Evolutionary conservation across 2,329 filamentous ascomycete genomes (phyloP), one percentile per base, ranked within the genome.

Genomic region (Fusarium torulosum): DNA sequence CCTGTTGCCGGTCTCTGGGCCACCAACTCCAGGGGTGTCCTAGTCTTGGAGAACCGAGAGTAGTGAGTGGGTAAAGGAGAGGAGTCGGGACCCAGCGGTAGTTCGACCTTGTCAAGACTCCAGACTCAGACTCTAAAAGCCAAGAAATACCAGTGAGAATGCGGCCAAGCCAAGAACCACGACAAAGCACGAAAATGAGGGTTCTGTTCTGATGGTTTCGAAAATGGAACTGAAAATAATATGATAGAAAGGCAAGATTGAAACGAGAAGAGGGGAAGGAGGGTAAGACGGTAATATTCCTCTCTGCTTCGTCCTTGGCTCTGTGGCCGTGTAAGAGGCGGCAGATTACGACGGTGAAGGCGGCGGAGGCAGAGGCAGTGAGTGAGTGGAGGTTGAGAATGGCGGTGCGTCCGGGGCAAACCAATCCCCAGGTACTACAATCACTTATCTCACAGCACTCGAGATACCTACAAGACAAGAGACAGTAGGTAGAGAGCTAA

Each of bases 331-430:
- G 59, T 59, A 67, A 60, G 68, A 72, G 67, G 71, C 68, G 70
- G 70, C 63, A 69, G 71, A 71, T 74, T 72, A 74, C 71, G 72
- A 73, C 71, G 62, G 68, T 64, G 68, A 66, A 62, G 63, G 72
- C 72, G 72, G 72, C 71, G 72, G 63, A 72, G 60, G 72, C 68
- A 66, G 63, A 72, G 60, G 70, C 66, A 67, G 70, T 70, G 68
- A 45, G 50, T 47, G 51, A 37, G 35, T 37, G 51, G 27, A 61
- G 55, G 50, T 55, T 61, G 41, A 57, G 52, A 68, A 68, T 68
- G 65, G 65, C 65, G 65, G 65, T 68, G 65, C 65, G 54, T 54
- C 50, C 65, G 54, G 59, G 46, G 52, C 19, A 31, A 53, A 61
- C 42, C 35, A 29, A 41, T 40, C 35, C 40, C 40, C 33, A 59